Evolutionary conservation across 2,329 filamentous ascomycete species (phyloP), one percentile per base, ranked within the genome.

Genomic region (Lasiodiplodia sp.): DNA sequence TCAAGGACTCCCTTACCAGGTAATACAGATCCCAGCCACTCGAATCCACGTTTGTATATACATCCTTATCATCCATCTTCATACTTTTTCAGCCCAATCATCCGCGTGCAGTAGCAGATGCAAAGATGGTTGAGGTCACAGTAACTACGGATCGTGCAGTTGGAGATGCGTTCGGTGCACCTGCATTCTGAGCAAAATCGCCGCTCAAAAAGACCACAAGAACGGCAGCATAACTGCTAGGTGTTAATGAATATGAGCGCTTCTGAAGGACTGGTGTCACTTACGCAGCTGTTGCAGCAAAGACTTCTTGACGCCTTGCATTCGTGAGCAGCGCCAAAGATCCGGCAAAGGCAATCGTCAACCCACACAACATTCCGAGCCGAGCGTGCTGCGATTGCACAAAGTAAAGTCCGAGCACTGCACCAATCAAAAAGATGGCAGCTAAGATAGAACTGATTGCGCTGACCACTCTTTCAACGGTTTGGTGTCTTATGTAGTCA

Each of bases 171-270:
- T 34, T 4, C 0, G 55, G 14, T 3, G 34, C 21, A 8, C 8
- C 37, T 10, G 67, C 31, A 7, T 70, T 68, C 38, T 60, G 56
- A 40, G 70, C 56, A 25, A 72, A 67, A 34, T 72, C 68, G 4
- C 68, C 69, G 44, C 68, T 72, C 2, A 72, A 57, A 37, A 72
- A 72, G 2, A 72, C 71, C 16, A 72, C 69, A 10, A 72, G 65
- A 5, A 72, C 70, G 34, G 71, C 70, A 11, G 70, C 69, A 38
- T 71, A 72, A 14, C 71, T 72, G 18, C n/a, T 14, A 11, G 3
- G 10, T 23, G 21, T 68, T 51, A 60, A 14, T 14, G 4, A 7
- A 2, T 10, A 14, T 2, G 0, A 7, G n/a, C 10, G 2, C 1
- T 3, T 51, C 14, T 8, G 5, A 12, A 23, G 18, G 2, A 3